These are phyloP conservation scores for Austroboletus novae-zelandiae DNA, from an alignment of 1,284 basidiomycete genomes.

Conservation along the genomic window DNA sequence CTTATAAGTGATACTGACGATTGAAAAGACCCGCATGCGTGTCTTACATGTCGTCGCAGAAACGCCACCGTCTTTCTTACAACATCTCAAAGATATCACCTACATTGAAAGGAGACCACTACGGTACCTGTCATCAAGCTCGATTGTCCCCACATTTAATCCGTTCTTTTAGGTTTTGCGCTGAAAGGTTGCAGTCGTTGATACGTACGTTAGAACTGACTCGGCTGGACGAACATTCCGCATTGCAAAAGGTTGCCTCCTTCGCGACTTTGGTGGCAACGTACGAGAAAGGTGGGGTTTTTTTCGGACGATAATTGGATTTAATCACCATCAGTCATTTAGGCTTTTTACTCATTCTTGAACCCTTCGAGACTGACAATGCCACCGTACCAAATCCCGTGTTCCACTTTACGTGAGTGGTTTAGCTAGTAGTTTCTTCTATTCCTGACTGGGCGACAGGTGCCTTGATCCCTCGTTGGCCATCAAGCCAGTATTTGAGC, in stretches of 20 bases:
- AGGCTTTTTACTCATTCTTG: conserved; percentile 97
- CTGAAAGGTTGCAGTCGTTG: conserved; percentile 92
- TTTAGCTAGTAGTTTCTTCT: background rate
- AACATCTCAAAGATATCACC: conserved; percentile 98
- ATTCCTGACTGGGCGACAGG: conserved; percentile 40
- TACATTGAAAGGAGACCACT: conserved; percentile 98
- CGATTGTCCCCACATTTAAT: conserved; percentile 3
- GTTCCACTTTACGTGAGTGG: conserved; percentile 91
- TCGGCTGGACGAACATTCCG: conserved; percentile 87
- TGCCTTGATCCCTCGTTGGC: conserved; percentile 98
- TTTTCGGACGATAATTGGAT: background rate
- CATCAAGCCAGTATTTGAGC: conserved; percentile 97
- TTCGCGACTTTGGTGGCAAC: conserved; percentile 98
- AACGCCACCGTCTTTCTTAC: conserved; percentile 96
- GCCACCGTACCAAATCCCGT: conserved; percentile 99
- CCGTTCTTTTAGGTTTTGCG: conserved; percentile 74
- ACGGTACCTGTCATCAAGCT: conserved; percentile 48
- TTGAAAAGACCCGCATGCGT: conserved; percentile 87
- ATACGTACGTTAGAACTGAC: conserved; percentile 91
- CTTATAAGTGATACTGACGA: conserved; percentile 14
- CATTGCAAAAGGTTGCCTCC: conserved; percentile 92
- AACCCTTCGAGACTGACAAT: conserved; percentile 98
- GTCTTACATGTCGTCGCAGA: conserved; percentile 99
- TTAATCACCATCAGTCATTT: conserved; percentile 4
- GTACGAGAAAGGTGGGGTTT: conserved; percentile 85